These are phyloP conservation scores for Leishmania gerbilli DNA, from an alignment of 208 protist species.

Conservation along the genomic window DNA sequence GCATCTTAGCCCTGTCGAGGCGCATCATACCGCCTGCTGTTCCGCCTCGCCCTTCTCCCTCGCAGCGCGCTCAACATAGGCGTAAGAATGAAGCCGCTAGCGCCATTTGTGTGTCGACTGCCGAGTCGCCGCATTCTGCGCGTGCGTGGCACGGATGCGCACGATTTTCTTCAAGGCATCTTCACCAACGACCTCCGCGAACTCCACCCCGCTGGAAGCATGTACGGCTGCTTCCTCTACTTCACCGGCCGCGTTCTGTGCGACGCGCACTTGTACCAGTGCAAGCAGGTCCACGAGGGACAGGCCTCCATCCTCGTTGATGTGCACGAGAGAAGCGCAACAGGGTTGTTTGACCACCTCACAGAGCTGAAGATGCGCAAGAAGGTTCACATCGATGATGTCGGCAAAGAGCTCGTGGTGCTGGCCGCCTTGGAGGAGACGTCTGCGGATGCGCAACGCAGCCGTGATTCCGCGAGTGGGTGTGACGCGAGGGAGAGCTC, in stretches of 20 bases:
- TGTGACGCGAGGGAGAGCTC: not conserved
- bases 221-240: constrained; percentile 86
- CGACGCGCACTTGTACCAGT: constrained; percentile 82
- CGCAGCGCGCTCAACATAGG: not conserved
- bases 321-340: constrained; percentile 41
- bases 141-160: constrained; percentile 50
- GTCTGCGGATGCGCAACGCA: not conserved
- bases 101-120: constrained; percentile 33
- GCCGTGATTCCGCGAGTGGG: not conserved
- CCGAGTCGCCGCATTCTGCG: constrained; percentile 61
- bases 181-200: constrained; percentile 78
- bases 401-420: constrained; percentile 50
- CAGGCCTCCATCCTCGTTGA: constrained; percentile 63
- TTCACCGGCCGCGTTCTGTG: constrained; percentile 80
- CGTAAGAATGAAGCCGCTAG: constrained; percentile 8
- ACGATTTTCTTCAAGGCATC: constrained; percentile 82
- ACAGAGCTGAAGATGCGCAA: constrained; percentile 79
- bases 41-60: not conserved
- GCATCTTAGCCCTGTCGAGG: not conserved
- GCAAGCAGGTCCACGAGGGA: constrained; percentile 24
- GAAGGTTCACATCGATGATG: constrained; percentile 67
- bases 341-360: constrained; percentile 61
- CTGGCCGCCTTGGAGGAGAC: constrained; percentile 31
- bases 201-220: constrained; percentile 53
- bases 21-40: not conserved